A percentile compares a stretch with the other conserved stretches of the same genome.
Evolutionary conservation across 257 asterid genomes (phyloP).

Genomic region (Apocynum venetum): DNA sequence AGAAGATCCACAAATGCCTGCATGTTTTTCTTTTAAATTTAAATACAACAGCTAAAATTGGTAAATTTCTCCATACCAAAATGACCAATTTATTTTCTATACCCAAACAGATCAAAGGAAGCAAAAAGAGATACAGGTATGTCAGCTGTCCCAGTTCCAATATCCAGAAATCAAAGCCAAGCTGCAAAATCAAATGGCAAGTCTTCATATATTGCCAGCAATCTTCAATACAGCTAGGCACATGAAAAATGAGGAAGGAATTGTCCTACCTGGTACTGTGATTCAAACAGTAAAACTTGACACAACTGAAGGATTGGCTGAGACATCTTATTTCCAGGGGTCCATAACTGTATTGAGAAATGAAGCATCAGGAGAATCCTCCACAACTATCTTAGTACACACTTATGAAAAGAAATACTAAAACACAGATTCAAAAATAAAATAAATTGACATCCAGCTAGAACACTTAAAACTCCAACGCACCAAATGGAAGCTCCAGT

Average conservation of each 20-base stretch:
- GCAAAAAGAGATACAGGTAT: background rate
- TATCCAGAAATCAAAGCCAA: slow-evolving; percentile 15
- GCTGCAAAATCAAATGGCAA: slow-evolving; percentile 24
- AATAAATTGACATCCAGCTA: background rate
- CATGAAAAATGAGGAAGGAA: background rate
- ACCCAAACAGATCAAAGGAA: background rate
- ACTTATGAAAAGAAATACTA: background rate
- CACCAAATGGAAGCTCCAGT: slow-evolving; percentile 16
- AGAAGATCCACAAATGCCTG: background rate
- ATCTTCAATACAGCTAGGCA: background rate
- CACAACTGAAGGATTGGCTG: slow-evolving; percentile 8
- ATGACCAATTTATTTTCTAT: background rate
- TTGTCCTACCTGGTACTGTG: slow-evolving; percentile 21
- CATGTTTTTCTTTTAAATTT: background rate
- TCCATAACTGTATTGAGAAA: slow-evolving; percentile 20
- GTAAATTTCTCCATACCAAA: no score
- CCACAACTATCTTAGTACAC: slow-evolving; percentile 13
- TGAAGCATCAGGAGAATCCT: slow-evolving; percentile 22
- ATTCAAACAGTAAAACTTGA: slow-evolving; percentile 3
- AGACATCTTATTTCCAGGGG: slow-evolving; percentile 11
- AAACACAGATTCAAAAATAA: background rate
- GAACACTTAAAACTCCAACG: slow-evolving; percentile 4
- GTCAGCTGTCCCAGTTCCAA: slow-evolving; percentile 8
- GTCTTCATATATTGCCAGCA: slow-evolving; percentile 15
- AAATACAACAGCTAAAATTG: background rate